Percentiles rank a stretch among this genome's conserved stretches.
These are phyloP conservation scores for Ophiosphaerella narmari DNA, from an alignment of 2,329 filamentous ascomycete species.

Conservation along the genomic window DNA sequence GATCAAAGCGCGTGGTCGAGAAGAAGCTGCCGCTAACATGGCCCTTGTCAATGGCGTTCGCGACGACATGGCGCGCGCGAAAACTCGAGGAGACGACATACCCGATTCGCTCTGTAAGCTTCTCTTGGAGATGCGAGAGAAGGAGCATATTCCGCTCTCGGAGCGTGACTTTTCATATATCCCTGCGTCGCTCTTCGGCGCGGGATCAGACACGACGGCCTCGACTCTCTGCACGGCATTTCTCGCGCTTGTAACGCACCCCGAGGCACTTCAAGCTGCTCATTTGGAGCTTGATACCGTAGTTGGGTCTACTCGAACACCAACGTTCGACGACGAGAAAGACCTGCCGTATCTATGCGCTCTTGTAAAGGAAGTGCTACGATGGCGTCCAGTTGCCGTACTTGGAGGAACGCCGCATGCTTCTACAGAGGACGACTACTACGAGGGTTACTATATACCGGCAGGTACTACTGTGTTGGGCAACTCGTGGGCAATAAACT, in stretches of 20 bases:
- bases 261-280: slow-evolving; percentile 49
- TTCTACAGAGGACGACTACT: slow-evolving; percentile 54
- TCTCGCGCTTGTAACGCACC: slow-evolving; percentile 54
- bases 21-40: slow-evolving; percentile 50
- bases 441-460: slow-evolving; percentile 56
- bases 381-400: slow-evolving; percentile 48
- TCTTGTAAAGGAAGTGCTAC: slow-evolving; percentile 43
- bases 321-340: slow-evolving; percentile 45
- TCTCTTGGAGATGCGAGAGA: slow-evolving; percentile 49
- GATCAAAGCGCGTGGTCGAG: slow-evolving; percentile 45
- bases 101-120: slow-evolving; percentile 53
- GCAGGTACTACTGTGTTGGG: slow-evolving; percentile 53
- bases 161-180: slow-evolving; percentile 52
- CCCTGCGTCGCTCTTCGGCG: slow-evolving; percentile 53
- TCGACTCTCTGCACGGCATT: slow-evolving; percentile 56
- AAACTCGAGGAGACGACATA: slow-evolving; percentile 37
- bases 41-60: slow-evolving; percentile 49
- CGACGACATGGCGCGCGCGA: slow-evolving; percentile 45
- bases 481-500: slow-evolving; percentile 53
- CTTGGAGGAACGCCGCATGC: slow-evolving; percentile 55
- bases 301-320: slow-evolving; percentile 36
- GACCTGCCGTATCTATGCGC: slow-evolving; percentile 47
- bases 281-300: slow-evolving; percentile 50
- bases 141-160: slow-evolving; percentile 47
- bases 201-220: slow-evolving; percentile 57